A percentile compares a stretch with the other conserved stretches of the same genome.
Conservation (phyloP, 208 protist genomes). For the Novymonas esmeraldas region DNA sequence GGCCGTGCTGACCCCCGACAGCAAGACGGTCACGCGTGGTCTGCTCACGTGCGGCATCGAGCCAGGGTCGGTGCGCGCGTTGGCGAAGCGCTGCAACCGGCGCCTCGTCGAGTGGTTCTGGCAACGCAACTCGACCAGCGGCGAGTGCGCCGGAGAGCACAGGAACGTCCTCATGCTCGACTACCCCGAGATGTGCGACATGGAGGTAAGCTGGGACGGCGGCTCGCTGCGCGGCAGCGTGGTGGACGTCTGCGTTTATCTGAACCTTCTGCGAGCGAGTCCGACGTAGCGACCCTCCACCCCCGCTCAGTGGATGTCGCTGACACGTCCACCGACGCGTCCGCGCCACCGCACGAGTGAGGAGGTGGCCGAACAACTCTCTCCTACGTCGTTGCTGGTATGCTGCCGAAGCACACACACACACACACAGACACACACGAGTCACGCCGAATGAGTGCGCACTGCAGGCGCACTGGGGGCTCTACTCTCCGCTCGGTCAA, state of each 20-base stretch:
- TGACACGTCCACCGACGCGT: too few species aligned
- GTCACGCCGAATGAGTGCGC: too few species aligned
- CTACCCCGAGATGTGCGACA: constrained; percentile 24
- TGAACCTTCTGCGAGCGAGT: constrained; percentile 35
- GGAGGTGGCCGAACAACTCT: too few species aligned
- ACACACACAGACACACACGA: too few species aligned
- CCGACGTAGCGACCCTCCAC: background rate
- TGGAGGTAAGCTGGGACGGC: constrained; percentile 10
- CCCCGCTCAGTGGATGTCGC: too few species aligned
- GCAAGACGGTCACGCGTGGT: constrained; percentile 22
- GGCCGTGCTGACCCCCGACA: constrained; percentile 38
- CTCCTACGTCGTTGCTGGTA: too few species aligned
- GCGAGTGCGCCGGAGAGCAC: constrained; percentile 20
- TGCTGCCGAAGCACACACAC: too few species aligned
- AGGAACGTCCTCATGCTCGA: constrained; percentile 62
- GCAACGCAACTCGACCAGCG: constrained; percentile 16
- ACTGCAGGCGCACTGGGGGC: too few species aligned
- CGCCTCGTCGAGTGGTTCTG: constrained; percentile 43
- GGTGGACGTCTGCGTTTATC: constrained; percentile 42
- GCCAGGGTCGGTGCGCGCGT: constrained; percentile 14
- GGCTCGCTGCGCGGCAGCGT: constrained; percentile 11
- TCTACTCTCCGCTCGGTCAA: too few species aligned
- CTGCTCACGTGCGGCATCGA: constrained; percentile 14
- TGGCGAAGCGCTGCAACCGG: constrained; percentile 37
- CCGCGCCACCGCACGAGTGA: too few species aligned